Conservation (phyloP, 352 stramenopile species). For the Pythium rhizo-oryzae region DNA sequence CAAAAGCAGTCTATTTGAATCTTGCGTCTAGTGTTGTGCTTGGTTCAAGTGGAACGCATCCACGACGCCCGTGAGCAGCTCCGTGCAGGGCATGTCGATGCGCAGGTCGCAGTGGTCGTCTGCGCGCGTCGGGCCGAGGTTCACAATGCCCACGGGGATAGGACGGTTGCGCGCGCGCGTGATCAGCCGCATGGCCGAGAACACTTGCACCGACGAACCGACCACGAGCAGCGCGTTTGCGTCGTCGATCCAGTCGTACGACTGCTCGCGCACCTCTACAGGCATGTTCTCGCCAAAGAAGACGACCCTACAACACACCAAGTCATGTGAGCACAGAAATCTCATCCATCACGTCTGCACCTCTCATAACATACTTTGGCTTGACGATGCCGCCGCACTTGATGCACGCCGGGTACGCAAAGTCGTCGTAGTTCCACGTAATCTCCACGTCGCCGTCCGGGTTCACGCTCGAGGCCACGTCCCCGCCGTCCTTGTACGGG, state of each 20-base stretch:
- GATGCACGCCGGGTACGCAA: constrained; percentile 73
- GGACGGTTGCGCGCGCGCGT: constrained; percentile 65
- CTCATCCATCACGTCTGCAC: too few relatives aligned
- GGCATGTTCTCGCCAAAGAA: constrained; percentile 98
- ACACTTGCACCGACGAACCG: constrained; percentile 94
- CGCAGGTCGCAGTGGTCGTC: constrained; percentile 82
- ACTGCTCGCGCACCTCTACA: constrained; percentile 62
- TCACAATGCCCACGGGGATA: constrained; percentile 87
- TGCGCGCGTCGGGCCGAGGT: constrained; percentile 85
- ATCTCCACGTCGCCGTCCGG: constrained; percentile 95
- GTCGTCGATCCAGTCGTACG: constrained; percentile 70
- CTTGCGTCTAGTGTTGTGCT: neutral
- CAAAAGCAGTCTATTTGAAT: constrained; percentile 14
- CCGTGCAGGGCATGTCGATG: constrained; percentile 62
- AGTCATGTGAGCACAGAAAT: too few relatives aligned
- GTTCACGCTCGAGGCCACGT: constrained; percentile 83
- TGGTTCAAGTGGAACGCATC: constrained; percentile 20
- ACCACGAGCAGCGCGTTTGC: constrained; percentile 92
- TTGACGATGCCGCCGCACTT: constrained; percentile 84
- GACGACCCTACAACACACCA: constrained; percentile 71
- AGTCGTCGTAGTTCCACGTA: constrained; percentile 82
- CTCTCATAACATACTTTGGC: too few relatives aligned
- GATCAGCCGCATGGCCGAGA: constrained; percentile 94
- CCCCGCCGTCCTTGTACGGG: constrained; percentile 41
- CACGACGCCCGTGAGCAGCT: constrained; percentile 49